phyloP scores from a whole-genome alignment of 371 early-diverging fungal species.

The Parasitella parasitica region DNA sequence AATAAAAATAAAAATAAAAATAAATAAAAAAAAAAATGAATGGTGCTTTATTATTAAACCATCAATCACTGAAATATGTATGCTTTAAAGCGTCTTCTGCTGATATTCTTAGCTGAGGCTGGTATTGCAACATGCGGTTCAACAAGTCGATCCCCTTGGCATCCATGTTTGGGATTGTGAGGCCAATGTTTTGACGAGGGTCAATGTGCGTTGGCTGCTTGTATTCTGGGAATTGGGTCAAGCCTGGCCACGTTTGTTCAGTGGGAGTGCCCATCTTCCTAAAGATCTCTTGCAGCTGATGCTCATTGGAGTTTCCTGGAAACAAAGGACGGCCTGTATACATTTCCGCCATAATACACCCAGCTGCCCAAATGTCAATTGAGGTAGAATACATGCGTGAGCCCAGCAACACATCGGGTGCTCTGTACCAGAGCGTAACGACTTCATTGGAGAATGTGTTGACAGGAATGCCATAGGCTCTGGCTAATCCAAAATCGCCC shows the following conservation, averaged over 20 bases:
- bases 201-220: conserved; percentile 71
- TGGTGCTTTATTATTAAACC: not conserved
- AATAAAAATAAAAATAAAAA: too few species aligned
- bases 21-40: conserved; percentile 4
- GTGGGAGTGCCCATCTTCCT: conserved; percentile 86
- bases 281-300: conserved; percentile 89
- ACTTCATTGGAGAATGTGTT: conserved; percentile 98
- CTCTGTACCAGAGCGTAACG: conserved; percentile 95
- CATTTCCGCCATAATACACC: conserved; percentile 98
- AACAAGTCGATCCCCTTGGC: conserved; percentile 74
- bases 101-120: conserved; percentile 82
- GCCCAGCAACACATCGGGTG: conserved; percentile 97
- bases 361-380: conserved; percentile 99
- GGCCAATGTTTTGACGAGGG: conserved; percentile 64
- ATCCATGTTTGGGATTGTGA: conserved; percentile 77
- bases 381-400: conserved; percentile 92
- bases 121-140: conserved; percentile 75
- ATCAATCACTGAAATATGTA: conserved; percentile 72
- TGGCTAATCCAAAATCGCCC: conserved; percentile 94
- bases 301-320: conserved; percentile 89
- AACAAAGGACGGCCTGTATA: conserved; percentile 91
- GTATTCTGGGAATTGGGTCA: conserved; percentile 88
- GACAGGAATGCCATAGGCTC: conserved; percentile 95
- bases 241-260: conserved; percentile 85
- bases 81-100: conserved; percentile 83